phyloP scores from a whole-genome alignment of 1,284 basidiomycete genomes.

The Fomitopsis betulina region DNA sequence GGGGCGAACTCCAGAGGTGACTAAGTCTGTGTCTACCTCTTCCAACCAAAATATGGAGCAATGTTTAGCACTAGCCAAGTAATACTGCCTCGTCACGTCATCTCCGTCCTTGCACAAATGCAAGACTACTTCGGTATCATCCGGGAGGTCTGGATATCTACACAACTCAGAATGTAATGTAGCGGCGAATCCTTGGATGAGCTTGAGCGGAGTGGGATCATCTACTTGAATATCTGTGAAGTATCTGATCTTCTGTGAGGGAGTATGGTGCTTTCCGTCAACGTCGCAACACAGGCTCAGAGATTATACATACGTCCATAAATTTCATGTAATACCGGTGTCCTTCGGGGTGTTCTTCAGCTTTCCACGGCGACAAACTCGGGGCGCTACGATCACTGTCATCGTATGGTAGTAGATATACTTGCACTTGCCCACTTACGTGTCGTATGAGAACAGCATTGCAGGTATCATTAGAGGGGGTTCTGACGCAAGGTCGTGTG shows the following conservation, averaged over 20 bases:
- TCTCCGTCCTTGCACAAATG: slow-evolving; percentile 5
- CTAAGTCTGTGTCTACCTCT: neutral
- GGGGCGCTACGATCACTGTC: neutral
- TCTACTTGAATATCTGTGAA: slow-evolving; percentile 11
- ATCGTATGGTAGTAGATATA: too few relatives aligned
- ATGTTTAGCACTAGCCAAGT: slow-evolving; percentile 9
- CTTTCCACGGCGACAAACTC: neutral
- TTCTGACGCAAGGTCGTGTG: too few relatives aligned
- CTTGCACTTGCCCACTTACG: too few relatives aligned
- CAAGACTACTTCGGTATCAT: slow-evolving; percentile 12
- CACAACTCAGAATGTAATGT: neutral
- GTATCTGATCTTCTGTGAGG: neutral
- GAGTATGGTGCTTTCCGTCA: neutral
- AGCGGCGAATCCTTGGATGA: slow-evolving; percentile 4
- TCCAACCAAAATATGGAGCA: slow-evolving; percentile 17
- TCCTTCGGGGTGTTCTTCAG: slow-evolving; percentile 3
- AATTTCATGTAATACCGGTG: neutral
- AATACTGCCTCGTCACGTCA: slow-evolving; percentile 14
- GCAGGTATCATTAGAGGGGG: too few relatives aligned
- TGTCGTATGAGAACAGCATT: too few relatives aligned
- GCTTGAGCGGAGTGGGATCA: neutral
- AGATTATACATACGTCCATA: neutral
- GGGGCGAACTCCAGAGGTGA: neutral
- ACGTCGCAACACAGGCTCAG: neutral
- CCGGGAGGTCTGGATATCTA: neutral